Evolutionary conservation across 129 eudicot species (phyloP).

Genomic region (Arctium lappa): DNA sequence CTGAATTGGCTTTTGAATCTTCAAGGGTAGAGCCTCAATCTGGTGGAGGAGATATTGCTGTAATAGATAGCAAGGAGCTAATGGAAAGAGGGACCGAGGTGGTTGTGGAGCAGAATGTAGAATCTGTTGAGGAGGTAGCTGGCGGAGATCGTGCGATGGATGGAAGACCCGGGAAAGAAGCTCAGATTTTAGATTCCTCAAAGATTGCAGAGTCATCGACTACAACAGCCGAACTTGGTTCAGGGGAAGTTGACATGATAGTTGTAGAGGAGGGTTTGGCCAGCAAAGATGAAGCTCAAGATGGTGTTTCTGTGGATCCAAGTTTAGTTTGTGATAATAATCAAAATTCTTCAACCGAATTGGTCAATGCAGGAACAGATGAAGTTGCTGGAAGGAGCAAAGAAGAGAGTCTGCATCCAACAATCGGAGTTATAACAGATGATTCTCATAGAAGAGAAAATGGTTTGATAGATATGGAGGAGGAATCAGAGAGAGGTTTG

Average conservation of each 20-base stretch:
- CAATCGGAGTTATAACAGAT: constrained; percentile 9
- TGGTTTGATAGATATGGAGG: background rate
- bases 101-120: background rate
- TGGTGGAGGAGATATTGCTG: constrained; percentile 14
- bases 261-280: constrained; percentile 16
- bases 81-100: constrained; percentile 5
- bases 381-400: constrained; percentile 11
- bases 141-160: constrained; percentile 4
- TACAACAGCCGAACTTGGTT: constrained; percentile 1
- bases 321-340: constrained; percentile 8
- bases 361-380: background rate
- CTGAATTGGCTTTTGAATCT: background rate
- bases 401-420: constrained; percentile 21
- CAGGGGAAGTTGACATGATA: constrained; percentile 22
- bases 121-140: background rate
- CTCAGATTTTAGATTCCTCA: constrained; percentile 19
- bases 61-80: background rate
- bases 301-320: constrained; percentile 7
- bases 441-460: background rate
- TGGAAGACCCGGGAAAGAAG: constrained; percentile 23
- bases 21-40: background rate
- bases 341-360: constrained; percentile 2
- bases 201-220: constrained; percentile 10
- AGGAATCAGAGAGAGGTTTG: constrained; percentile 5
- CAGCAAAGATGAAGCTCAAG: constrained; percentile 24